Base-by-base conservation (phyloP, 441 rosid species). In the Dalechampia spathulata region DNA sequence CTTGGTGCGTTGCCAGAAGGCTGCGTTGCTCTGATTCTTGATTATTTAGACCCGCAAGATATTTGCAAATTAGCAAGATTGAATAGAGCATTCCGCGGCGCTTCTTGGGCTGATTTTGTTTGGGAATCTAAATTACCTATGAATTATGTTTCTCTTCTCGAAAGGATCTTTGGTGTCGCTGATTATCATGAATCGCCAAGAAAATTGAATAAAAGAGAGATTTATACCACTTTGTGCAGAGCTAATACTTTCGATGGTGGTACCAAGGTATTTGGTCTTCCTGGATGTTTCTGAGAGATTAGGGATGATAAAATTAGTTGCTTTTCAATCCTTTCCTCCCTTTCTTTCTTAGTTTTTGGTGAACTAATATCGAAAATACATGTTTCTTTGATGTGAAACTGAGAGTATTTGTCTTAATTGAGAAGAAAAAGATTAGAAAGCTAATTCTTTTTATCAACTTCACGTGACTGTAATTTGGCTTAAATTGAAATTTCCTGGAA, bases 101-200 rank as follows among this genome's bases (percentile, higher is more conserved):
- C 94, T 32, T 90, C 97, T 9, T 81, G 79, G 27, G 97, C 97
- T 47, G 87, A 90, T 78, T 87, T 87, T 66, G 75, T 90, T 4
- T 90, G 97, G 97, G 91, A 83, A 15, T 62, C 78, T 3, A 90
- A 90, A 58, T 61, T 90, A 61, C 97, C 96, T 30, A 44, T 67
- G 20, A 87, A 77, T 61, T 83, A 87, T 57, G 37, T 21, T 15
- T 62, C 63, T 28, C 67, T 87, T 41, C 58, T 74, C 9, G 77
- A 61, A 38, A 70, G 70, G 42, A 62, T 75, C 32, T 49, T 54
- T 15, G 73, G 76, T 70, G 19, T 13, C 15, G 84, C 87, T 20
- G 84, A 78, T n/a, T n/a, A n/a, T n/a, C n/a, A n/a, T 17, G 82
- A 67, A 52, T 58, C 64, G 45, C 61, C 75, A 6, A 76, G 67